Evolutionary conservation across 305 asterid genomes (phyloP).

Genomic region (Fraxinus platypoda): DNA sequence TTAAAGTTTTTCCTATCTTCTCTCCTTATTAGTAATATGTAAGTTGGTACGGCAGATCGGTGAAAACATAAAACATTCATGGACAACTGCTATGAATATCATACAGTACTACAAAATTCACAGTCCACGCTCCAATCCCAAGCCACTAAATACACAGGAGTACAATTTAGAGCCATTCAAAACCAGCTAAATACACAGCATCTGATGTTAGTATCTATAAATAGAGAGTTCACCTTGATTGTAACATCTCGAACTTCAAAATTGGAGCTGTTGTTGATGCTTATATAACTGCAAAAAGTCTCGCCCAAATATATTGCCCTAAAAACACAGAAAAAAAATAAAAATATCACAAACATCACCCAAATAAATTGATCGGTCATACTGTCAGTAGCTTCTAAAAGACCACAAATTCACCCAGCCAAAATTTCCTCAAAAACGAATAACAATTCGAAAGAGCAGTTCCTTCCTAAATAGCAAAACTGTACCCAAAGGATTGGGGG

Average conservation of each 20-base stretch:
- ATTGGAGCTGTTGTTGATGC: constrained; percentile 91
- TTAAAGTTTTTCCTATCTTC: not conserved
- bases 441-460: not conserved
- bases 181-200: not conserved
- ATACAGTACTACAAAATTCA: not conserved
- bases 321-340: constrained; percentile 15
- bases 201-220: not conserved
- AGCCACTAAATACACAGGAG: not conserved
- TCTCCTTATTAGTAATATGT: not conserved
- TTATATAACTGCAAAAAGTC: constrained; percentile 95
- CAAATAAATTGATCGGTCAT: constrained; percentile 2
- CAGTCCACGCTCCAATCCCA: not conserved
- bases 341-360: constrained; percentile 1
- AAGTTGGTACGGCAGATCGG: not conserved
- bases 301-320: constrained; percentile 99
- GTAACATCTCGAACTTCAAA: constrained; percentile 82
- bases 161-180: not conserved
- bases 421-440: not conserved
- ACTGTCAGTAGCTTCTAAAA: not conserved
- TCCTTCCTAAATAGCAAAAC: not conserved
- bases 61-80: not conserved
- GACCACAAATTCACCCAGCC: not conserved
- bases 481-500: constrained; percentile 95
- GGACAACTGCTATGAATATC: not conserved
- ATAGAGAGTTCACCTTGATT: constrained; percentile 59